Percentiles rank a stretch among this genome's conserved stretches.
phyloP scores from a whole-genome alignment of 139 green algal genomes.

The Chlorella sp. region DNA sequence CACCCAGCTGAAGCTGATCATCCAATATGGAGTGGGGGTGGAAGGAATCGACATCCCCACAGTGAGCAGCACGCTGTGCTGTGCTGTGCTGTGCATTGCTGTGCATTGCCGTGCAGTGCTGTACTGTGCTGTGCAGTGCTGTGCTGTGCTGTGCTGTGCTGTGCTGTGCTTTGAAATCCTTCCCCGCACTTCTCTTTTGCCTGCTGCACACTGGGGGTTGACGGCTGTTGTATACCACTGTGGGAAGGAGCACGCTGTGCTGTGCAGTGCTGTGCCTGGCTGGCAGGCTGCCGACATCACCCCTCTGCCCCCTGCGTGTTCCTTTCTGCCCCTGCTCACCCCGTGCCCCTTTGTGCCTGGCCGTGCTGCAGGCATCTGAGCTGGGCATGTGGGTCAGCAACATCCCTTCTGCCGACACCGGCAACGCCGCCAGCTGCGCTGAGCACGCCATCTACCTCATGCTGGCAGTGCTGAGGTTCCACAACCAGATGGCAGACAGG shows the following conservation, averaged over 20 bases:
- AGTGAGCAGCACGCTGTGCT: not conserved
- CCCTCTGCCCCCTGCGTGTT: not conserved
- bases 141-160: no score
- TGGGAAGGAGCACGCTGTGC: not conserved
- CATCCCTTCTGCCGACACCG: conserved; percentile 63
- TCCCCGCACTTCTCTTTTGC: not conserved
- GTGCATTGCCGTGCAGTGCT: no score
- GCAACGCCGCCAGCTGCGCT: conserved; percentile 74
- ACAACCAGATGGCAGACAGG: conserved; percentile 48
- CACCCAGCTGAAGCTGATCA: conserved; percentile 57
- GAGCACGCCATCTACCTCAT: conserved; percentile 75
- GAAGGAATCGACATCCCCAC: conserved; percentile 68
- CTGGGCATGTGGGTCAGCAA: conserved; percentile 69
- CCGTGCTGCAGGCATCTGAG: conserved; percentile 52
- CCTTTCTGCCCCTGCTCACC: not conserved
- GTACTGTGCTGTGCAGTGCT: no score
- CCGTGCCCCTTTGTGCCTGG: not conserved
- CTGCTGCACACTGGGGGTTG: no score
- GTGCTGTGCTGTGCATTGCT: no score
- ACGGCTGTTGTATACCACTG: no score
- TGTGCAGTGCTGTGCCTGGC: no score
- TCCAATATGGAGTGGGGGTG: conserved; percentile 78
- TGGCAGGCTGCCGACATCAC: not conserved
- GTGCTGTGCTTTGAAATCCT: no score
- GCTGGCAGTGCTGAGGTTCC: conserved; percentile 59